phyloP scores from a whole-genome alignment of 2,329 filamentous ascomycete species.

The Fusarium stilboides region DNA sequence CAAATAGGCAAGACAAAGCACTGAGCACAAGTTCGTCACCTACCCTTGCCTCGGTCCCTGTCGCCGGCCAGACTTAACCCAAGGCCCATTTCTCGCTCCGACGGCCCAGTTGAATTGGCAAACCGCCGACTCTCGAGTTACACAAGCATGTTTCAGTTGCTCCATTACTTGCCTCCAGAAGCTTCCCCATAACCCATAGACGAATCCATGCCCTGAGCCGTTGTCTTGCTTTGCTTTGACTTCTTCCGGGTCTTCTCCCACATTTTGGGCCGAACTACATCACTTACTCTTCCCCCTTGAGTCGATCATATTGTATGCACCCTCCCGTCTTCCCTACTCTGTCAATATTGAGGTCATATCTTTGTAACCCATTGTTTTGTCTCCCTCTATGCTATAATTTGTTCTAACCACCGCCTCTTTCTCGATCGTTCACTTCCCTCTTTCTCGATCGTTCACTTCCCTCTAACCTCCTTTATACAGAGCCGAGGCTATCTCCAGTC shows the following conservation, averaged over 20 bases:
- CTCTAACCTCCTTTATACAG: conserved; percentile 24
- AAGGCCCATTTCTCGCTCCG: conserved; percentile 39
- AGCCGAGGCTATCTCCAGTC: conserved; percentile 8
- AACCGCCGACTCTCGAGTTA: conserved; percentile 52
- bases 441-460: no score
- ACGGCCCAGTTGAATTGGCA: conserved; percentile 47
- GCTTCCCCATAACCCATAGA: conserved; percentile 46
- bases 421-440: conserved; percentile 1
- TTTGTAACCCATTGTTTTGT: conserved; percentile 8
- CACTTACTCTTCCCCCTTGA: conserved; percentile 7
- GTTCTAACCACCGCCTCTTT: conserved; percentile 20
- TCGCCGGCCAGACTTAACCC: conserved; percentile 24
- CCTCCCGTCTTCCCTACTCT: conserved; percentile 17
- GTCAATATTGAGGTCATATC: conserved; percentile 4
- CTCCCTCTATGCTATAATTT: conserved; percentile 10
- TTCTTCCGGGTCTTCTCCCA: conserved; percentile 13
- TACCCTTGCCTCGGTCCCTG: conserved; percentile 24
- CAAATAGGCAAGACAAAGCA: conserved; percentile 41
- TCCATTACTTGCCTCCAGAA: conserved; percentile 43
- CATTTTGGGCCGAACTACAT: conserved; percentile 20
- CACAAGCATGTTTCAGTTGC: conserved; percentile 57
- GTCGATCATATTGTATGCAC: conserved; percentile 18
- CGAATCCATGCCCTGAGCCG: conserved; percentile 19
- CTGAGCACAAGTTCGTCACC: conserved; percentile 41
- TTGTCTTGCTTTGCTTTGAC: conserved; percentile 24